Conservation (phyloP, 169 alveolate genomes). For the Toxoplasma gondii region DNA sequence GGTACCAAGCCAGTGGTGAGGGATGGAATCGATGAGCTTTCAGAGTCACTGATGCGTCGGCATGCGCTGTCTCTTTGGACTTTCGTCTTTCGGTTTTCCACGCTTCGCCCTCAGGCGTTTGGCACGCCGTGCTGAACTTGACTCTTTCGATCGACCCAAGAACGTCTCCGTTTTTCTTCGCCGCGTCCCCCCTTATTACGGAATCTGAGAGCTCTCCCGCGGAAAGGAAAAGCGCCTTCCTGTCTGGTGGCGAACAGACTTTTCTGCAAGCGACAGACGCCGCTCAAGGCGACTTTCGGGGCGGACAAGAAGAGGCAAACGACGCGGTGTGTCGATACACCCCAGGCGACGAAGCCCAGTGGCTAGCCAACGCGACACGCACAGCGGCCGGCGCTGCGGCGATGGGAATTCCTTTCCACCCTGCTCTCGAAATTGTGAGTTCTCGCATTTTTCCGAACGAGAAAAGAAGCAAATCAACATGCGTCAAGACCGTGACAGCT, state of each 20-base stretch:
- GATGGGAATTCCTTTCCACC: slow-evolving; percentile 3
- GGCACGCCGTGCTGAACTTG: slow-evolving; percentile 18
- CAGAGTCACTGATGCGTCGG: too few relatives aligned
- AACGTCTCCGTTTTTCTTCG: slow-evolving; percentile 27
- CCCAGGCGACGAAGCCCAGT: slow-evolving; percentile 23
- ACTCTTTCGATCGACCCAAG: slow-evolving; percentile 14
- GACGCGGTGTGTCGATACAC: background rate
- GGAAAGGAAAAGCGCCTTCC: too few relatives aligned
- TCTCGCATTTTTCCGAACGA: background rate
- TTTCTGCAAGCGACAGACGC: background rate
- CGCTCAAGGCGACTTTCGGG: background rate
- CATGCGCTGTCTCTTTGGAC: background rate
- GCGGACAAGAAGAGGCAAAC: background rate
- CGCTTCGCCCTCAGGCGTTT: background rate
- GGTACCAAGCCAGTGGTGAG: too few relatives aligned
- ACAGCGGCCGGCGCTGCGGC: slow-evolving; percentile 21
- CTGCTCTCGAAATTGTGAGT: slow-evolving; percentile 8
- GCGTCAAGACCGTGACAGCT: too few relatives aligned
- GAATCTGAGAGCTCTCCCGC: background rate
- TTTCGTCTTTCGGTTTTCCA: background rate
- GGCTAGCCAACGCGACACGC: slow-evolving; percentile 42
- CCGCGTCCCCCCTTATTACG: background rate
- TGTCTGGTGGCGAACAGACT: too few relatives aligned
- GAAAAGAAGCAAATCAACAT: too few relatives aligned
- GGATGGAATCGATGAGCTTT: too few relatives aligned